Evolutionary conservation across 495 filamentous ascomycete genomes (phyloP), one percentile per base, ranked within the genome.

Genomic region (Tetracladium setigerum): DNA sequence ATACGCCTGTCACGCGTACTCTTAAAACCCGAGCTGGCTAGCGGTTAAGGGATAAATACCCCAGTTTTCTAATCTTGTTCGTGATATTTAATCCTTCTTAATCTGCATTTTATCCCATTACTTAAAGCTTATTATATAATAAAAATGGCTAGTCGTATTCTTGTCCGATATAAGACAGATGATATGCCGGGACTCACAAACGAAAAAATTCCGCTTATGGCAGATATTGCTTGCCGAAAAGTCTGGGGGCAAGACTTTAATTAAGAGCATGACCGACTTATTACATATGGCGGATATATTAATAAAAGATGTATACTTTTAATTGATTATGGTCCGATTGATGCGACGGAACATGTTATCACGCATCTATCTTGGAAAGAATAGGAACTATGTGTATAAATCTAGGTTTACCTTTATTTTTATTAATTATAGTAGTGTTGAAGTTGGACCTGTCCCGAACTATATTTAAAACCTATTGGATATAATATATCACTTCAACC

Each of bases 91-190:
- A n/a, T n/a, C n/a, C n/a, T n/a, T n/a, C n/a, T n/a, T n/a, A n/a
- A n/a, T n/a, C n/a, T n/a, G n/a, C n/a, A n/a, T n/a, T n/a, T n/a
- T n/a, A n/a, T n/a, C n/a, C n/a, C n/a, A n/a, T n/a, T n/a, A n/a
- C n/a, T n/a, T n/a, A n/a, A n/a, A n/a, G n/a, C n/a, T n/a, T n/a
- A n/a, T n/a, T n/a, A n/a, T n/a, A n/a, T n/a, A n/a, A n/a, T n/a
- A n/a, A n/a, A n/a, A n/a, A 49, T 49, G 46, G 46, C 46, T 30
- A 30, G 4, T 13, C 46, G 40, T 14, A 49, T 49, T 32, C 40
- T 45, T 18, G 39, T 49, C 14, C 13, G 14, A 34, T 49, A 39
- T 30, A 24, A 31, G 16, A 46, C 46, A 5, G 41, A 49, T 9
- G 22, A 44, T 14, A 45, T 49, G 9, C 46, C 46, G 30, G 46